Conservation (phyloP, 106 monocot species). For the Platanthera guangdongensis region DNA sequence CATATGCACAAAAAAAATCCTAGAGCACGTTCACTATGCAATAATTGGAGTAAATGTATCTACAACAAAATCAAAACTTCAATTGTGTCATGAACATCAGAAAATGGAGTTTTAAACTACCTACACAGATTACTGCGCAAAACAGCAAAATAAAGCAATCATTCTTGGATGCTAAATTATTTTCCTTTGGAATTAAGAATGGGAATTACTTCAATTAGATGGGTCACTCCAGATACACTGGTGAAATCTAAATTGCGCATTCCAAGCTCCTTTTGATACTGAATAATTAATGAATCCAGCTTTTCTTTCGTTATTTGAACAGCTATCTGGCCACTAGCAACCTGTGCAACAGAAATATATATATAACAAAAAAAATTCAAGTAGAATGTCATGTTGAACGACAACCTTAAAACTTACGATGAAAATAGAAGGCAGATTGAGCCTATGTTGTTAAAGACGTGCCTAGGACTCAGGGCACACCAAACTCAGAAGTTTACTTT, state of each 20-base stretch:
- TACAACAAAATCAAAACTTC: neutral
- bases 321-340: slow-evolving; percentile 38
- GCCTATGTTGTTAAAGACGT: neutral
- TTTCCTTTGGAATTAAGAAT: neutral
- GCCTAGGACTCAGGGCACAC: too few species aligned
- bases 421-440: neutral
- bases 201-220: slow-evolving; percentile 77
- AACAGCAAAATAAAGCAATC: neutral
- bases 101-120: neutral
- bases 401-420: neutral
- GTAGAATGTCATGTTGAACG: neutral
- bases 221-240: slow-evolving; percentile 72
- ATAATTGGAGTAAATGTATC: neutral
- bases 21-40: neutral
- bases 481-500: too few species aligned
- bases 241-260: slow-evolving; percentile 72
- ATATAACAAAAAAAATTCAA: neutral
- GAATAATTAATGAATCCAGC: slow-evolving; percentile 56
- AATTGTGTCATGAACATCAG: neutral
- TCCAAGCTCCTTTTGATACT: slow-evolving; percentile 70
- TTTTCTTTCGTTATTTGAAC: slow-evolving; percentile 55
- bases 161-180: neutral
- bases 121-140: neutral
- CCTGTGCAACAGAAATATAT: slow-evolving; percentile 25
- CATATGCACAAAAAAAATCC: neutral